These are phyloP conservation scores for Penicillium salamii DNA, from an alignment of 495 filamentous ascomycete genomes.

Conservation along the genomic window DNA sequence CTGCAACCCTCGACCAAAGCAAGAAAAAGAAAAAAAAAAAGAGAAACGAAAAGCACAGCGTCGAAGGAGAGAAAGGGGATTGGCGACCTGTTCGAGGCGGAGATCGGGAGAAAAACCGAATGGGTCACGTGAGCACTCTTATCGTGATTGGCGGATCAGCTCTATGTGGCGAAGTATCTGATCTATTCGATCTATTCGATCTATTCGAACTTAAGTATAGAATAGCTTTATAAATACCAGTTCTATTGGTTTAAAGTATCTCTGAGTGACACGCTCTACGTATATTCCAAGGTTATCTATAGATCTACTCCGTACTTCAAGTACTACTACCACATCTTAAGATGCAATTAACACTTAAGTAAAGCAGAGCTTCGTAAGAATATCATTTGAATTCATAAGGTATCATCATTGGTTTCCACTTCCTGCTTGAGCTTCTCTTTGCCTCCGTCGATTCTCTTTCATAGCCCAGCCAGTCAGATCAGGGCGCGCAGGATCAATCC, in stretches of 20 bases:
- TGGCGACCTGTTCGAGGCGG: slow-evolving; percentile 10
- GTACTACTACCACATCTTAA: too few species aligned
- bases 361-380: not conserved
- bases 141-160: slow-evolving; percentile 19
- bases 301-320: too few species aligned
- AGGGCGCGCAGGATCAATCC: slow-evolving; percentile 50
- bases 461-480: slow-evolving; percentile 51
- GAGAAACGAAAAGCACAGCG: slow-evolving; percentile 18
- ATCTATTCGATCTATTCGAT: not conserved
- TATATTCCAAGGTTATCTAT: too few species aligned
- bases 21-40: slow-evolving; percentile 12
- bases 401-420: slow-evolving; percentile 23
- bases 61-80: slow-evolving; percentile 17
- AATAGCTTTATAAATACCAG: too few species aligned
- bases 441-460: slow-evolving; percentile 46
- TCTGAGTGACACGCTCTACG: too few species aligned
- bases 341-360: too few species aligned
- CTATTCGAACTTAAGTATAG: too few species aligned
- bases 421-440: slow-evolving; percentile 14
- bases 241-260: too few species aligned
- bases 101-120: slow-evolving; percentile 22
- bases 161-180: slow-evolving; percentile 9
- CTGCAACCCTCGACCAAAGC: slow-evolving; percentile 30
- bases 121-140: slow-evolving; percentile 20
- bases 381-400: not conserved